A percentile compares a stretch with the other conserved stretches of the same genome.
phyloP scores from a whole-genome alignment of 176 grass and related monocot genomes.

The Avena sativa region DNA sequence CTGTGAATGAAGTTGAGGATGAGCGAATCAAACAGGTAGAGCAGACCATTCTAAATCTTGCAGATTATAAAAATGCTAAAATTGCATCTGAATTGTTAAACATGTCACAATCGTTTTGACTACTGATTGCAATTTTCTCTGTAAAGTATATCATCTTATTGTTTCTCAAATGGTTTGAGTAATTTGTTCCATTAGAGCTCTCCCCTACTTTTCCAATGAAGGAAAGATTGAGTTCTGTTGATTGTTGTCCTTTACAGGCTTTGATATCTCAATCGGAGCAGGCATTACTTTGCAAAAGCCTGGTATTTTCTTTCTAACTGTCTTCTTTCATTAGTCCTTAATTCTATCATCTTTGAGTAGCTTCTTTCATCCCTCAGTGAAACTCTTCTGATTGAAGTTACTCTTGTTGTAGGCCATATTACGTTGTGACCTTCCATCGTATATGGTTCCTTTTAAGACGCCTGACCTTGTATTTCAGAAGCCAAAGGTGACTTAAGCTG shows the following conservation, averaged over 20 bases:
- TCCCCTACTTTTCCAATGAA: not conserved
- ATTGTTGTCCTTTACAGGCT: slow-evolving; percentile 61
- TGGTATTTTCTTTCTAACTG: slow-evolving; percentile 59
- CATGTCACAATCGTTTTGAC: slow-evolving; percentile 18
- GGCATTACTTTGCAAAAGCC: slow-evolving; percentile 85
- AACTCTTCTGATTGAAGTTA: slow-evolving; percentile 39
- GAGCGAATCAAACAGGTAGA: slow-evolving; percentile 77
- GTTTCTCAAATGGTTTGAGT: slow-evolving; percentile 14
- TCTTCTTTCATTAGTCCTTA: slow-evolving; percentile 12
- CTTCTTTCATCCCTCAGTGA: not conserved
- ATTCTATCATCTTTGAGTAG: not conserved
- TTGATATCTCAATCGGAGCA: slow-evolving; percentile 73
- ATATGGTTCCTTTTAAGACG: slow-evolving; percentile 91
- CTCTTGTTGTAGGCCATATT: slow-evolving; percentile 63
- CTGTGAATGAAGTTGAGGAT: slow-evolving; percentile 77
- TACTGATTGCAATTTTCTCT: slow-evolving; percentile 11
- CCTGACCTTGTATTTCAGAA: slow-evolving; percentile 68
- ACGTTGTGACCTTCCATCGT: slow-evolving; percentile 81
- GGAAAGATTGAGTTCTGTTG: slow-evolving; percentile 20
- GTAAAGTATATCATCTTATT: slow-evolving; percentile 24
- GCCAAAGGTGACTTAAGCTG: slow-evolving; percentile 57
- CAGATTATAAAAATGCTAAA: slow-evolving; percentile 20
- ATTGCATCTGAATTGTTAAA: slow-evolving; percentile 1
- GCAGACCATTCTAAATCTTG: not conserved
- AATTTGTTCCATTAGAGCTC: slow-evolving; percentile 15